phyloP scores from a whole-genome alignment of 169 alveolate genomes.

The Ichthyophthirius multifiliis region DNA sequence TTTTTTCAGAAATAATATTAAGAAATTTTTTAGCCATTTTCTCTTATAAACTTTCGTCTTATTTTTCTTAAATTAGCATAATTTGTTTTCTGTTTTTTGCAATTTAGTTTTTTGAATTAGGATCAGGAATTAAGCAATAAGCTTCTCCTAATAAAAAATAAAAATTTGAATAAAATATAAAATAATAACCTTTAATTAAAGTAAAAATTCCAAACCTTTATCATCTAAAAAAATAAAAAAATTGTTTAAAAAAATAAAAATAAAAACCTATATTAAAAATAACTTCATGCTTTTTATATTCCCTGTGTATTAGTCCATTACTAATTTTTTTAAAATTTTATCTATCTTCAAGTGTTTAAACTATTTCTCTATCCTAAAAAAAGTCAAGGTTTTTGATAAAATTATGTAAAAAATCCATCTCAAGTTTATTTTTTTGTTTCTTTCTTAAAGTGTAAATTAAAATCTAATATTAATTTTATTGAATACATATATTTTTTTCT shows the following conservation, averaged over 20 bases:
- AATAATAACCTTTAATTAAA: not conserved
- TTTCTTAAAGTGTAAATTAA: not conserved
- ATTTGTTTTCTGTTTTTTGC: not conserved
- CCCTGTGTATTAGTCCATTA: not conserved
- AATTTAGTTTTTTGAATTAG: too few relatives aligned
- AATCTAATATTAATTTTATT: not conserved
- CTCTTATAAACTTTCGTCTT: too few relatives aligned
- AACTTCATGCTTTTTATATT: not conserved
- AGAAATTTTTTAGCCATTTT: too few relatives aligned
- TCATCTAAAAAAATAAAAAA: too few relatives aligned
- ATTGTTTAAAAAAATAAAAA: too few relatives aligned
- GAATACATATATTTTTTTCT: not conserved
- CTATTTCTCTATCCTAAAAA: not conserved
- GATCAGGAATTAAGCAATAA: not conserved
- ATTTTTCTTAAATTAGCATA: not conserved
- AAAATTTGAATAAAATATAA: not conserved
- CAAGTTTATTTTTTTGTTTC: not conserved
- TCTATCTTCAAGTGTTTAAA: not conserved
- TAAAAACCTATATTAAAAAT: not conserved
- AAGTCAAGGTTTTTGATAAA: not conserved
- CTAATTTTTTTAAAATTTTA: not conserved
- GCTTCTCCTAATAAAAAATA: not conserved
- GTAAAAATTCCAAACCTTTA: not conserved
- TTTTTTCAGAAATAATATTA: too few relatives aligned
- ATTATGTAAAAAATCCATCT: not conserved